Percentiles rank a stretch among this genome's conserved stretches.
These are phyloP conservation scores for Sarocladiaceae sp. DNA, from an alignment of 2,329 filamentous ascomycete genomes.

Conservation along the genomic window DNA sequence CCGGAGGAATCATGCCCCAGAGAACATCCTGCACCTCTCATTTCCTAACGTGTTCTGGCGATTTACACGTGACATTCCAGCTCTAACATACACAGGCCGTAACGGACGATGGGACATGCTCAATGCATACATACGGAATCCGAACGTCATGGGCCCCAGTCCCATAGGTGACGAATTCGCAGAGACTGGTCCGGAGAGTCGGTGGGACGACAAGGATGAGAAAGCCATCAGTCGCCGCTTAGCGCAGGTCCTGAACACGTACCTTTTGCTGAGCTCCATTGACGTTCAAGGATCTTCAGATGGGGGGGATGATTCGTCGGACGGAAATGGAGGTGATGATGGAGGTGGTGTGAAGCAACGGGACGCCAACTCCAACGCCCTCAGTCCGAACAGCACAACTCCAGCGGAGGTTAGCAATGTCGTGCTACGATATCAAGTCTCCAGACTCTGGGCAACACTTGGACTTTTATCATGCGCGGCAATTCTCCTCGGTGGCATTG, in stretches of 20 bases:
- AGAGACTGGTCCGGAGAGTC: not conserved
- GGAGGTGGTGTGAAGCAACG: not conserved
- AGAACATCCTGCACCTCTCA: not conserved
- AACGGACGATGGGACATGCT: not conserved
- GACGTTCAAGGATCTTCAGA: too few relatives aligned
- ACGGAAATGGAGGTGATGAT: too few relatives aligned
- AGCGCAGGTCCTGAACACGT: constrained; percentile 5
- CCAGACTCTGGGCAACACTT: constrained; percentile 1
- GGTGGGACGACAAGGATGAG: not conserved
- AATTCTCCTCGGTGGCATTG: constrained; percentile 3
- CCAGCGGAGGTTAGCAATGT: not conserved
- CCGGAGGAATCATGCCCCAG: not conserved
- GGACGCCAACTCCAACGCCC: not conserved
- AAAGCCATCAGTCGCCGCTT: not conserved
- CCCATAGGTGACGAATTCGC: too few relatives aligned
- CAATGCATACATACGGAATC: not conserved
- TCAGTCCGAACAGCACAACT: not conserved
- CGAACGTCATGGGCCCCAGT: not conserved
- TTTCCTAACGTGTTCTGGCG: not conserved
- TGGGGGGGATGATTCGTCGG: too few relatives aligned
- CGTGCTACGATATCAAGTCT: constrained; percentile 8
- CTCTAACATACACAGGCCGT: not conserved
- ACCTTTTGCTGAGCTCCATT: not conserved
- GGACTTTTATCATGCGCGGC: constrained; percentile 10
- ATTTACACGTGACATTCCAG: not conserved